Evolutionary conservation across 148 eudicot species (phyloP), one percentile per base, ranked within the genome.

Genomic region (Salicornia ramosissima): DNA sequence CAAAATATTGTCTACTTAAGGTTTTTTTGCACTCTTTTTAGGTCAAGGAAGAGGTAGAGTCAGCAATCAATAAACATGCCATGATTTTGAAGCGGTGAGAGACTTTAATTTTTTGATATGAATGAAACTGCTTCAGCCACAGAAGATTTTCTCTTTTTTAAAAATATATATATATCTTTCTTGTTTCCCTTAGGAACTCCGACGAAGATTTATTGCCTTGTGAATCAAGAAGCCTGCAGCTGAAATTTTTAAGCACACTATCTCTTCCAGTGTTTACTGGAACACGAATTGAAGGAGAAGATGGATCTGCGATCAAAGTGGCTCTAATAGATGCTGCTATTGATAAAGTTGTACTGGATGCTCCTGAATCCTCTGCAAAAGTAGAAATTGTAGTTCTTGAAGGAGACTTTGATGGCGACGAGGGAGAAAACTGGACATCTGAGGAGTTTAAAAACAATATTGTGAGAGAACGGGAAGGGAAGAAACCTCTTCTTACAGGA

Each of bases 231-330:
- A 86, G 74, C 79, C 77, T 94, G 57, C 84, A 81, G 71, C 85
- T 94, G 53, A 81, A 81, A 76, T 90, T 94, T 68, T 36, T 63
- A 64, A 83, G 76, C 64, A 78, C 78, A 52, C 76, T 94, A 29
- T 85, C 85, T 72, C 93, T 90, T 51, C 99, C 99, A 2, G 97
- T 94, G 62, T 94, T 94, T 65, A 94, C 99, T 57, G 99, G 99
- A 76, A 83, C 92, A 45, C 89, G 86, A 55, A 94, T 94, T 71
- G 92, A 90, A 85, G 97, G 96, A 74, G 97, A 89, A 79, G 96
- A 83, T 34, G 75, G 83, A 39, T 74, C 83, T 56, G 78, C 81
- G 25, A 75, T 94, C 34, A 81, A 85, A 79, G 83, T 94, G 71
- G 88, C 85, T 76, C 66, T 94, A 60, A 53, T 88, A 50, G 93